Base-by-base conservation (phyloP, 2,329 filamentous ascomycete species). In the Botrytis fabae region DNA sequence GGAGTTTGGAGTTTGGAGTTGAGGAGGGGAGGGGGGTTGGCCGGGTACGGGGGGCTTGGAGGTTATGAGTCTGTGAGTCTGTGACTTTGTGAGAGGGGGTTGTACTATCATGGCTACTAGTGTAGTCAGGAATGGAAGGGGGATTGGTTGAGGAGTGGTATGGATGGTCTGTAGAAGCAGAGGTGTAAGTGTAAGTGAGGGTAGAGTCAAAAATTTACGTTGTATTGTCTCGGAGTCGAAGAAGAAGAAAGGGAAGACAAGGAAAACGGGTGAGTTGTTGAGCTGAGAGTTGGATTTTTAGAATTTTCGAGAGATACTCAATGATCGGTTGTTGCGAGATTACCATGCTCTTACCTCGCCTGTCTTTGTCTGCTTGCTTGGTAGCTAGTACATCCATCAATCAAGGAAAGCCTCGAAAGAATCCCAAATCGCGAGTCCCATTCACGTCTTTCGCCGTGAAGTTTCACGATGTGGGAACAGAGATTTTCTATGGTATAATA, bases 311-410 rank as follows among this genome's bases (percentile, higher is more conserved):
- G 10, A 16, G 40, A 14, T 16, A 16, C 25, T 8, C 3, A 8
- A 54, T 8, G 14, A 28, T 54, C 6, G 3, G 1, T 54, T n/a
- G 25, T 54, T 28, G 1, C 14, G 1, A 28, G 6, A 32, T 32
- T 54, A 28, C 28, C 3, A 2, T 54, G n/a, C 14, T 28, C 7
- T 28, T 2, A 54, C 25, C 3, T 54, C 5, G 0, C 16, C 14
- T 4, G 51, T 28, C 1, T 25, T 8, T 1, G 14, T 18, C 3
- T 28, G 0, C 7, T 54, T 0, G 2, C 16, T 32, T 32, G 32
- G 32, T 20, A 20, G 18, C 4, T 46, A 20, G 7, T 14, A 46
- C 44, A 20, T 8, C 10, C 40, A 42, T 46, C 44, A 46, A 46
- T 1, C 18, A 22, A 46, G 44, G 18, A 8, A 2, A 46, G 18